Evolutionary conservation across 2,329 filamentous ascomycete species (phyloP).

Genomic region (Paraphoma sp.): DNA sequence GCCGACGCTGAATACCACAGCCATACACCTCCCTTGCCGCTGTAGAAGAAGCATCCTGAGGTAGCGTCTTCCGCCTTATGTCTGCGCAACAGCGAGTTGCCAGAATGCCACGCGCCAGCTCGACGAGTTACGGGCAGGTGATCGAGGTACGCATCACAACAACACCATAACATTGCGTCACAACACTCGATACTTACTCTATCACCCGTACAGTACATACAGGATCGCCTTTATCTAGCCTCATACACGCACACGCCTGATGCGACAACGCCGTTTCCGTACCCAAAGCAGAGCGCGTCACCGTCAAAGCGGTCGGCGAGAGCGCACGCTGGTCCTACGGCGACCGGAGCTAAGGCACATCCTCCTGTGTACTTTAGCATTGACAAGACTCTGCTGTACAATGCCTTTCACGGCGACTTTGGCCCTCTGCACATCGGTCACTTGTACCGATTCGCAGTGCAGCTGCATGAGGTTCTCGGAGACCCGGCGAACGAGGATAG

Average conservation of each 20-base stretch:
- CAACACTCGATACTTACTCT: slow-evolving; percentile 14
- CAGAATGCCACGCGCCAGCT: slow-evolving; percentile 39
- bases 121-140: slow-evolving; percentile 77
- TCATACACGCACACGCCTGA: slow-evolving; percentile 86
- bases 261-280: slow-evolving; percentile 84
- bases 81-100: slow-evolving; percentile 35
- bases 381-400: slow-evolving; percentile 91
- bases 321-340: slow-evolving; percentile 64
- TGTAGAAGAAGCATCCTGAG: slow-evolving; percentile 6
- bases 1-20: neutral
- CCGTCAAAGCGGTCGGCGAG: slow-evolving; percentile 78
- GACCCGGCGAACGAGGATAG: slow-evolving; percentile 89
- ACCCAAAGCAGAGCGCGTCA: slow-evolving; percentile 70
- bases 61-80: slow-evolving; percentile 28
- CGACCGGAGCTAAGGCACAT: slow-evolving; percentile 59
- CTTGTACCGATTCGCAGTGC: slow-evolving; percentile 92
- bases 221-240: slow-evolving; percentile 93
- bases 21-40: slow-evolving; percentile 17
- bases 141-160: slow-evolving; percentile 82
- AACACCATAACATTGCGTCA: slow-evolving; percentile 32
- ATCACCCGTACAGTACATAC: slow-evolving; percentile 24
- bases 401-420: slow-evolving; percentile 98
- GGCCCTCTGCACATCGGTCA: slow-evolving; percentile 97
- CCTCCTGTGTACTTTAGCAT: slow-evolving; percentile 94
- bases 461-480: slow-evolving; percentile 93